Evolutionary conservation across 2,329 filamentous ascomycete species (phyloP).

Genomic region (Arthrinium phaeospermum): DNA sequence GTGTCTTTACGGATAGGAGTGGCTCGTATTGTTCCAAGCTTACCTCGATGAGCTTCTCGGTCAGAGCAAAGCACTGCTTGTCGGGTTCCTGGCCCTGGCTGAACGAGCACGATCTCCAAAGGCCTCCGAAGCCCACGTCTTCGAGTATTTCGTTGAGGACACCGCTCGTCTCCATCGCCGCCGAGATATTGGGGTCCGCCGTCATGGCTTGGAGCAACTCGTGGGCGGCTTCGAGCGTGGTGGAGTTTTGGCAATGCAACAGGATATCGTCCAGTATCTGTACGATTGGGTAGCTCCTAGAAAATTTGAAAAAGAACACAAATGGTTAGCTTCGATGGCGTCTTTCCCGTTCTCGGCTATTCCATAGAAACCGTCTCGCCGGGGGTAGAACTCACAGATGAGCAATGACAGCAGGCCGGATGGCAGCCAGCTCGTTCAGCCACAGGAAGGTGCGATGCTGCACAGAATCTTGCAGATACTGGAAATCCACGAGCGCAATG

Average conservation of each 20-base stretch:
- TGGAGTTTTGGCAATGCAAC: constrained; percentile 66
- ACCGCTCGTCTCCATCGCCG: constrained; percentile 52
- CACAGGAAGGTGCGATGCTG: constrained; percentile 65
- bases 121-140: constrained; percentile 66
- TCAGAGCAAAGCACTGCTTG: constrained; percentile 58
- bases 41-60: constrained; percentile 67
- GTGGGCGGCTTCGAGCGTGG: constrained; percentile 66
- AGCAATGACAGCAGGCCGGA: constrained; percentile 61
- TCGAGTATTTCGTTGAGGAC: constrained; percentile 60
- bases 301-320: constrained; percentile 1
- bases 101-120: constrained; percentile 64
- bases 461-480: constrained; percentile 65
- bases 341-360: background rate
- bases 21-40: constrained; percentile 30
- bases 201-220: constrained; percentile 64
- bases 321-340: background rate
- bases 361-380: background rate
- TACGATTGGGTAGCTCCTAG: constrained; percentile 61
- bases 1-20: too few relatives aligned
- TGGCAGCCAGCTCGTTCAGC: constrained; percentile 62
- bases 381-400: constrained; percentile 56
- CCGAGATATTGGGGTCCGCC: constrained; percentile 56
- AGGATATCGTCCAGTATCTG: constrained; percentile 66
- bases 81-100: constrained; percentile 55
- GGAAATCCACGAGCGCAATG: constrained; percentile 70